These are phyloP conservation scores for Gynandropsis gynandra DNA, from an alignment of 345 rosid species.

Conservation along the genomic window DNA sequence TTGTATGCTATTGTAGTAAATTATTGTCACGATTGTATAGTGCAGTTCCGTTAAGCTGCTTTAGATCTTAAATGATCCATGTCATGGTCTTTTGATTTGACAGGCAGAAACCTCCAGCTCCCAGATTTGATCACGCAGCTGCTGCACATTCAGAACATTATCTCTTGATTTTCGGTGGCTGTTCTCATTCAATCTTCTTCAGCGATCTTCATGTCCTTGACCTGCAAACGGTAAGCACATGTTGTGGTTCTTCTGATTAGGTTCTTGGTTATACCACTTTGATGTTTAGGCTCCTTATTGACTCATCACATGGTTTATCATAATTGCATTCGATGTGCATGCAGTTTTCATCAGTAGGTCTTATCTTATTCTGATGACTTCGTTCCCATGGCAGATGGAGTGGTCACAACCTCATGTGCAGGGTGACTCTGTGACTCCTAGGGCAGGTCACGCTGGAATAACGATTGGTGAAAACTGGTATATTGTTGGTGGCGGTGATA, in stretches of 20 bases:
- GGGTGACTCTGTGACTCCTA: slow-evolving; percentile 62
- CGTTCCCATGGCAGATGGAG: slow-evolving; percentile 55
- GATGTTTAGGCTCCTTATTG: no score
- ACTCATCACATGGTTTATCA: no score
- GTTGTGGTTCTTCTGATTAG: slow-evolving; percentile 2
- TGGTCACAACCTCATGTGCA: slow-evolving; percentile 88
- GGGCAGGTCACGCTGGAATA: slow-evolving; percentile 93
- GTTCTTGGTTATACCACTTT: no score
- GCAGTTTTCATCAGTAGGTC: no score
- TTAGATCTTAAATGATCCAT: slow-evolving; percentile 22
- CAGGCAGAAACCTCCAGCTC: slow-evolving; percentile 95
- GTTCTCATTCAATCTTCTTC: slow-evolving; percentile 91
- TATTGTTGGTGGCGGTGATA: slow-evolving; percentile 97
- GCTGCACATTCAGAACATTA: slow-evolving; percentile 63
- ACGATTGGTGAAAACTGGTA: slow-evolving; percentile 78
- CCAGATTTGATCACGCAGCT: slow-evolving; percentile 96
- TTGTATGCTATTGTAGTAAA: slow-evolving; percentile 9
- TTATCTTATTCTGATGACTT: slow-evolving; percentile 17
- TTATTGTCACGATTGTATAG: neutral
- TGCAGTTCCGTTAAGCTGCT: neutral
- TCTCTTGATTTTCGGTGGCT: slow-evolving; percentile 88
- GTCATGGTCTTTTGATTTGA: slow-evolving; percentile 32
- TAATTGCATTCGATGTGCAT: neutral
- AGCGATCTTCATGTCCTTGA: slow-evolving; percentile 89
- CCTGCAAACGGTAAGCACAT: slow-evolving; percentile 65